phyloP scores from a whole-genome alignment of 2,329 filamentous ascomycete genomes.

The Mycosphaerella arachidis region DNA sequence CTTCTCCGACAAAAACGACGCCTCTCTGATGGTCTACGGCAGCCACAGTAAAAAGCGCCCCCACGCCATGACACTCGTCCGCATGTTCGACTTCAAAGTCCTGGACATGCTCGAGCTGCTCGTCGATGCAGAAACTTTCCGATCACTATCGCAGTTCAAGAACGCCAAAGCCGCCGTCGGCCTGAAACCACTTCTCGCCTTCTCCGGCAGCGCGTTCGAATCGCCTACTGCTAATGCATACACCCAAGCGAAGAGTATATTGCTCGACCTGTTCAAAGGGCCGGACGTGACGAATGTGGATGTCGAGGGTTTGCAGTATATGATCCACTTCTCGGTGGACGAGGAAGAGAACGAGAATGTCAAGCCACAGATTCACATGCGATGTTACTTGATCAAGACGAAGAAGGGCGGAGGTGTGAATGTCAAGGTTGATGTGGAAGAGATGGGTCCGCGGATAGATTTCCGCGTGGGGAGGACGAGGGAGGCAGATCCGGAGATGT shows the following conservation, averaged over 20 bases:
- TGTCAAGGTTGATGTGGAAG: conserved; percentile 86
- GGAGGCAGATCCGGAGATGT: conserved; percentile 70
- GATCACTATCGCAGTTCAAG: conserved; percentile 70
- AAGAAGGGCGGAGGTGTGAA: conserved; percentile 75
- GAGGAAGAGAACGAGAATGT: conserved; percentile 44
- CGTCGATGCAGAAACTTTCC: conserved; percentile 69
- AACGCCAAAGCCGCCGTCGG: conserved; percentile 62
- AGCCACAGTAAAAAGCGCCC: conserved; percentile 92
- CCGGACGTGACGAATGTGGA: conserved; percentile 77
- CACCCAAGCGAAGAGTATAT: conserved; percentile 78
- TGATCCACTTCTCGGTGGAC: conserved; percentile 74
- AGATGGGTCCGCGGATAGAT: conserved; percentile 92
- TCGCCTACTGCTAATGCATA: conserved; percentile 74
- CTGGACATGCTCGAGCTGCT: conserved; percentile 93
- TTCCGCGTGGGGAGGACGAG: conserved; percentile 77
- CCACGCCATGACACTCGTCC: conserved; percentile 75
- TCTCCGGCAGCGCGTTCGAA: conserved; percentile 83
- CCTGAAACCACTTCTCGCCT: conserved; percentile 84
- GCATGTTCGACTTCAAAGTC: conserved; percentile 80
- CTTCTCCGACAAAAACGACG: conserved; percentile 94
- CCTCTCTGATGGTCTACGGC: conserved; percentile 77
- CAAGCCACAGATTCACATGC: conserved; percentile 54
- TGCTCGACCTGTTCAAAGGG: conserved; percentile 88
- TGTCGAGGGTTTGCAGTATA: conserved; percentile 89
- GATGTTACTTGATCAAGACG: conserved; percentile 81